phyloP scores from a whole-genome alignment of 2,329 filamentous ascomycete genomes.

The Fusarium ramigenum region DNA sequence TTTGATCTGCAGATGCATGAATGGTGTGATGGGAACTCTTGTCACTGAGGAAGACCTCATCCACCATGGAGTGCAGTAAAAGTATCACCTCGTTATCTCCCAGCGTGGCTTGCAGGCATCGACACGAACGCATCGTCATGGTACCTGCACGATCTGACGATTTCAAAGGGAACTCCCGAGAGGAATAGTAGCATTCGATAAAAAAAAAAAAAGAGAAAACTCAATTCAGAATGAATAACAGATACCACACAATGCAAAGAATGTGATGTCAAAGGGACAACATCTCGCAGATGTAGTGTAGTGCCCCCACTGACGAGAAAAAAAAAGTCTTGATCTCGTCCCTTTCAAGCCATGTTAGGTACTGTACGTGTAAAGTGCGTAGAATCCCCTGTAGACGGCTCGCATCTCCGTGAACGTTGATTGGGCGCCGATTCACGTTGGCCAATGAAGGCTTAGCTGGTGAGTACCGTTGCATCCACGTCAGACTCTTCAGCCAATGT shows the following conservation, averaged over 20 bases:
- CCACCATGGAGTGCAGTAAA: not conserved
- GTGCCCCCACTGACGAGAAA: not conserved
- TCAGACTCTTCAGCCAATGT: no score
- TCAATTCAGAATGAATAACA: not conserved
- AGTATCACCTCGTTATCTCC: not conserved
- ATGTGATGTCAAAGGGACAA: not conserved
- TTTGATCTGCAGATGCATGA: no score
- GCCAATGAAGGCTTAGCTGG: not conserved
- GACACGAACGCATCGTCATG: not conserved
- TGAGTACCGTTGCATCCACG: not conserved
- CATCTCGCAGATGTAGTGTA: not conserved
- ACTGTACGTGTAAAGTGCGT: not conserved
- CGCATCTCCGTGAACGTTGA: not conserved
- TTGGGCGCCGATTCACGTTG: fast-evolving
- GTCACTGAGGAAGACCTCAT: not conserved
- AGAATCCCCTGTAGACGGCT: not conserved
- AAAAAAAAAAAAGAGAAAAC: not conserved
- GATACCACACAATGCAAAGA: not conserved
- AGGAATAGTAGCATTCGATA: not conserved
- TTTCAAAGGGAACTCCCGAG: not conserved
- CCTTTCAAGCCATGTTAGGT: not conserved
- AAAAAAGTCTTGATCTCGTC: not conserved
- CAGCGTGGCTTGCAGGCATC: not conserved
- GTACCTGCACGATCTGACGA: not conserved
- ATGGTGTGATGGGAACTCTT: no score